Conservation (phyloP, 495 filamentous ascomycete genomes). For the Xylaria curta region DNA sequence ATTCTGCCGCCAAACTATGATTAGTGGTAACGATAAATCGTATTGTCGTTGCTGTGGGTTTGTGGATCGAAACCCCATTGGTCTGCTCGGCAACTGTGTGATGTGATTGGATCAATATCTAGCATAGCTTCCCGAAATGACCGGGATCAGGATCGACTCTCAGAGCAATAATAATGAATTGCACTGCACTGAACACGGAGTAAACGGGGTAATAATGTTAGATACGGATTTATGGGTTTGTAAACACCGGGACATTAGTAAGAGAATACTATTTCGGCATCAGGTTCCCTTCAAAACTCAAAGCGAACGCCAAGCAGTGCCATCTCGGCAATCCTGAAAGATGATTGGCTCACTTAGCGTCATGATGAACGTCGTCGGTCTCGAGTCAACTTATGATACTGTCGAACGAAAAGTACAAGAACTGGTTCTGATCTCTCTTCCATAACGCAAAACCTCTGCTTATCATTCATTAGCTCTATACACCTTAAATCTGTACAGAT, state of each 20-base stretch:
- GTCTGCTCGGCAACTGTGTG: background rate
- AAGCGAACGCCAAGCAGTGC: background rate
- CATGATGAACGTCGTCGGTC: background rate
- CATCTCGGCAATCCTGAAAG: background rate
- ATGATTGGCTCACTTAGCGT: background rate
- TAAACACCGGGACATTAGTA: background rate
- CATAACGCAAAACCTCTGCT: background rate
- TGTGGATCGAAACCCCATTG: background rate
- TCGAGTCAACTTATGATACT: background rate
- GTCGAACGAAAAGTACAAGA: background rate
- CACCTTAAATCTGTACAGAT: background rate
- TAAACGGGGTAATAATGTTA: background rate
- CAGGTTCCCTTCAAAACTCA: background rate
- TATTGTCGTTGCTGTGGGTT: background rate
- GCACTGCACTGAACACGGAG: background rate
- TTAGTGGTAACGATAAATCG: background rate
- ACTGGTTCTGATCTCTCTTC: background rate
- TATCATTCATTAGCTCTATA: background rate
- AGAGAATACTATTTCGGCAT: background rate
- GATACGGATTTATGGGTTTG: background rate
- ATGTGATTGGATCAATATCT: background rate
- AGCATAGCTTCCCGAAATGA: background rate
- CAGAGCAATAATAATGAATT: background rate
- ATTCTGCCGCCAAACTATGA: background rate
- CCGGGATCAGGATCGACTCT: background rate